Base-by-base conservation (phyloP, 139 green algal species). In the Tetraselmis striata region DNA sequence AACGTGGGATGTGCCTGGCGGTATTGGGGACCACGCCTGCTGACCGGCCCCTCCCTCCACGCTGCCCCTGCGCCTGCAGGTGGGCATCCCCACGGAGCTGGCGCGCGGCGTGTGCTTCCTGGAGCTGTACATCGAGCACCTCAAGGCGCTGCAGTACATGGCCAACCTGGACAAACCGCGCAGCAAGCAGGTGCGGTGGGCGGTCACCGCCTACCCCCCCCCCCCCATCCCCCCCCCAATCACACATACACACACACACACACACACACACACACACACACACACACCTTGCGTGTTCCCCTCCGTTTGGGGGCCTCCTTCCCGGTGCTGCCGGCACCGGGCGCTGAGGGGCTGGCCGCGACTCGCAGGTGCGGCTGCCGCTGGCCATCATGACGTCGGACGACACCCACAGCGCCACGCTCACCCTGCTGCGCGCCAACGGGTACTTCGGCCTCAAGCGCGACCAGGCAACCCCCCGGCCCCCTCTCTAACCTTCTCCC, bases 331-430 rank as follows among this genome's bases (percentile, higher is more conserved):
- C n/a, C n/a, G n/a, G n/a, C n/a, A n/a, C n/a, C n/a, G n/a, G n/a
- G n/a, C n/a, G n/a, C n/a, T n/a, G n/a, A n/a, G n/a, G n/a, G n/a
- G n/a, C n/a, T n/a, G n/a, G n/a, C n/a, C n/a, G n/a, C n/a, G n/a
- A n/a, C 25, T 77, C n/a, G 5, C 18, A 77, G 79, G 18, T 29
- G 28, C 78, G 23, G 23, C 91, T 99, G 77, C 97, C 96, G 1
- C 88, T 99, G 31, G 95, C 91, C 59, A 99, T 99, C 88, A 99
- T 99, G 97, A 99, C 97, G 0, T 96, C 89, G 1, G 97, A 95
- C 75, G 97, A 99, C 91, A 99, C 97, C 1, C 96, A 99, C 85
- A 90, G 32, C 2, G 86, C 86, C 75, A 99, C 97, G 0, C 27
- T 87, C 77, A 82, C 75, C 24, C 91, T 99, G 79, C 92, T 99